phyloP scores from a whole-genome alignment of 441 rosid species.

The Erodium moschatum region DNA sequence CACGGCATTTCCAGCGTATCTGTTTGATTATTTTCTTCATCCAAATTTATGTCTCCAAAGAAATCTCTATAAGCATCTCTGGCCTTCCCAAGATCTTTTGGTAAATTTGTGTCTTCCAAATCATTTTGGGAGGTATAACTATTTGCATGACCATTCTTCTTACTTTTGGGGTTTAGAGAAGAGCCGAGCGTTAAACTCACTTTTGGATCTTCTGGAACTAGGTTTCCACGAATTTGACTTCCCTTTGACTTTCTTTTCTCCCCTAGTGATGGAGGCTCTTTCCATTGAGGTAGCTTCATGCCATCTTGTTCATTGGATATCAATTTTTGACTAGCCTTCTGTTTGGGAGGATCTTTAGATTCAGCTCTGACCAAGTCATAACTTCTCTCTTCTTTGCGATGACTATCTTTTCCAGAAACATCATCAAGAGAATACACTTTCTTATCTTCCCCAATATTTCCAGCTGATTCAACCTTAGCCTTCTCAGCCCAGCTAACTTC shows the following conservation, averaged over 20 bases:
- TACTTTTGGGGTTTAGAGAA: slow-evolving; percentile 8
- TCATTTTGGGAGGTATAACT: slow-evolving; percentile 36
- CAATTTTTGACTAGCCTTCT: slow-evolving; percentile 36
- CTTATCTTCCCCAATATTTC: too few relatives aligned
- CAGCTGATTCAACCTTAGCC: slow-evolving; percentile 33
- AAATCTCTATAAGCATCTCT: slow-evolving; percentile 61
- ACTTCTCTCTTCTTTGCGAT: slow-evolving; percentile 29
- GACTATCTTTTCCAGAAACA: slow-evolving; percentile 17
- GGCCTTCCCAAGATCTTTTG: slow-evolving; percentile 38
- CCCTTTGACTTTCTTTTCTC: slow-evolving; percentile 48
- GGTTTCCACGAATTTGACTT: slow-evolving; percentile 23
- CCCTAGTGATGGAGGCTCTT: slow-evolving; percentile 40
- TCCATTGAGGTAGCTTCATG: slow-evolving; percentile 30
- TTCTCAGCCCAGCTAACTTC: slow-evolving; percentile 42
- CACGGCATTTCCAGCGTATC: slow-evolving; percentile 28
- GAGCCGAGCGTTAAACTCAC: too few relatives aligned
- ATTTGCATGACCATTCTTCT: slow-evolving; percentile 35
- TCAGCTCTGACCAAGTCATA: slow-evolving; percentile 26
- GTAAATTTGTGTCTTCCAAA: slow-evolving; percentile 34
- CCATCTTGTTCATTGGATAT: slow-evolving; percentile 32
- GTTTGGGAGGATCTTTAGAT: slow-evolving; percentile 27
- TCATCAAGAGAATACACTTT: slow-evolving; percentile 7
- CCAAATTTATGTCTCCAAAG: slow-evolving; percentile 51
- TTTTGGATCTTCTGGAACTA: too few relatives aligned
- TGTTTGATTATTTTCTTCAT: slow-evolving; percentile 25